Evolutionary conservation across 495 filamentous ascomycete genomes (phyloP).

Genomic region (Penicillium crystallinum): DNA sequence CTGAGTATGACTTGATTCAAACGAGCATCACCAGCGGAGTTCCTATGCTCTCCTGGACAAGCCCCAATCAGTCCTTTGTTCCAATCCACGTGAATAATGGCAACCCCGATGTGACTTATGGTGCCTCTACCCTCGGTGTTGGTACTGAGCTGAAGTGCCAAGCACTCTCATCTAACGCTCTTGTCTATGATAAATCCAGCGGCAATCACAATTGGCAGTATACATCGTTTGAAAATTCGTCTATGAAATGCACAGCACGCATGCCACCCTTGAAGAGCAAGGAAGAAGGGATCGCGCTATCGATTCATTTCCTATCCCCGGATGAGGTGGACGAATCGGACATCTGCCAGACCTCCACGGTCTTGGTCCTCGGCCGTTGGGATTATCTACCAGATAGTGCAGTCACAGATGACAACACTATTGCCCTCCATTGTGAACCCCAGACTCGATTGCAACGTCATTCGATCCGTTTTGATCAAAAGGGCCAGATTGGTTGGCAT

Average conservation of each 20-base stretch:
- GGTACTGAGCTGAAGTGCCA: slow-evolving; percentile 28
- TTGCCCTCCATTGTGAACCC: slow-evolving; percentile 38
- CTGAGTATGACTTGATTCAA: slow-evolving; percentile 39
- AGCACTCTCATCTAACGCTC: slow-evolving; percentile 13
- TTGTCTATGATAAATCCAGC: slow-evolving; percentile 10
- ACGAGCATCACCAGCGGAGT: slow-evolving; percentile 38
- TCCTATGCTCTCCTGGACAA: slow-evolving; percentile 35
- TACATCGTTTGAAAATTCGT: slow-evolving; percentile 19
- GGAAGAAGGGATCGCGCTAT: slow-evolving; percentile 26
- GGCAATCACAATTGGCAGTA: slow-evolving; percentile 30
- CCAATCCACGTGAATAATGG: slow-evolving; percentile 25
- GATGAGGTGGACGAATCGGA: slow-evolving; percentile 18
- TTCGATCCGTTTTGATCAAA: slow-evolving; percentile 30
- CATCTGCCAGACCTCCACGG: slow-evolving; percentile 32
- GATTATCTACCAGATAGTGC: slow-evolving; percentile 25
- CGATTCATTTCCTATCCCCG: slow-evolving; percentile 37
- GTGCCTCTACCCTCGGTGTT: slow-evolving; percentile 30
- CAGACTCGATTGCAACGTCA: slow-evolving; percentile 22
- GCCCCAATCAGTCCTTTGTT: slow-evolving; percentile 32
- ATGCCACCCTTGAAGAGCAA: slow-evolving; percentile 24
- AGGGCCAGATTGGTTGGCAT: slow-evolving; percentile 27
- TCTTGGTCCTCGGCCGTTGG: slow-evolving; percentile 39
- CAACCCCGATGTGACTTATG: slow-evolving; percentile 25
- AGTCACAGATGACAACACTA: slow-evolving; percentile 28
- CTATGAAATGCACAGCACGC: slow-evolving; percentile 23